Conservation (phyloP, 768 basidiomycete species). For the Mycena pura region DNA sequence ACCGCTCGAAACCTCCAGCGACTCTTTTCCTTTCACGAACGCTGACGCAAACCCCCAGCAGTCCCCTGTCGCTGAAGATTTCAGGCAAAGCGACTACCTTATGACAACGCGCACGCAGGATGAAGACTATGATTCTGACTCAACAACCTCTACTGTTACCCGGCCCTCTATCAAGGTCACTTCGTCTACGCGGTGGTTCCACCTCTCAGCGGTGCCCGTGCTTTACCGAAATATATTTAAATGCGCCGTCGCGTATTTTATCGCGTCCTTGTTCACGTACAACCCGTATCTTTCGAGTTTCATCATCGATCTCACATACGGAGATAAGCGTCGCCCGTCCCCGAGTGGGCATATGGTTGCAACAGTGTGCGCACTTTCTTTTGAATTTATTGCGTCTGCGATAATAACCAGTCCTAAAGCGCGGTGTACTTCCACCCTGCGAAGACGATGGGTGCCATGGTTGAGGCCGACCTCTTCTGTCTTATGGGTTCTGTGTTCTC, state of each 20-base stretch:
- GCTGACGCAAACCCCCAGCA: slow-evolving; percentile 15
- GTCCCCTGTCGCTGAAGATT: slow-evolving; percentile 24
- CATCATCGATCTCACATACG: slow-evolving; percentile 65
- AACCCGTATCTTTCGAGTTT: slow-evolving; percentile 73
- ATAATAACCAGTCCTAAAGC: slow-evolving; percentile 40
- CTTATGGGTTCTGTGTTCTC: slow-evolving; percentile 73
- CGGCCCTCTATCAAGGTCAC: slow-evolving; percentile 17
- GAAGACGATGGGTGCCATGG: slow-evolving; percentile 90
- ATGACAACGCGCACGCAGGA: slow-evolving; percentile 1
- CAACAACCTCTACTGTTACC: slow-evolving; percentile 22
- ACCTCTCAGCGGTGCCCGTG: slow-evolving; percentile 49
- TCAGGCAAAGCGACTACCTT: background rate
- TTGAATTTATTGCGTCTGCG: background rate
- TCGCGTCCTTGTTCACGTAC: slow-evolving; percentile 94
- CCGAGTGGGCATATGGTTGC: slow-evolving; percentile 92
- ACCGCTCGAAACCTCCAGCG: background rate
- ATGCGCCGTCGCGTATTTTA: slow-evolving; percentile 89
- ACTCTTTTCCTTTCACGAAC: slow-evolving; percentile 24
- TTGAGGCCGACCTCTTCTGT: slow-evolving; percentile 89
- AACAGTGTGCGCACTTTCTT: slow-evolving; percentile 68
- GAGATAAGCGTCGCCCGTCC: slow-evolving; percentile 61
- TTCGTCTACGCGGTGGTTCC: slow-evolving; percentile 22
- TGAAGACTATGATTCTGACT: slow-evolving; percentile 31
- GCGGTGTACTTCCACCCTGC: slow-evolving; percentile 93
- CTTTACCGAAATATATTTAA: slow-evolving; percentile 82